Conservation (phyloP, 257 asterid genomes). For the Ocimum tenuiflorum region DNA sequence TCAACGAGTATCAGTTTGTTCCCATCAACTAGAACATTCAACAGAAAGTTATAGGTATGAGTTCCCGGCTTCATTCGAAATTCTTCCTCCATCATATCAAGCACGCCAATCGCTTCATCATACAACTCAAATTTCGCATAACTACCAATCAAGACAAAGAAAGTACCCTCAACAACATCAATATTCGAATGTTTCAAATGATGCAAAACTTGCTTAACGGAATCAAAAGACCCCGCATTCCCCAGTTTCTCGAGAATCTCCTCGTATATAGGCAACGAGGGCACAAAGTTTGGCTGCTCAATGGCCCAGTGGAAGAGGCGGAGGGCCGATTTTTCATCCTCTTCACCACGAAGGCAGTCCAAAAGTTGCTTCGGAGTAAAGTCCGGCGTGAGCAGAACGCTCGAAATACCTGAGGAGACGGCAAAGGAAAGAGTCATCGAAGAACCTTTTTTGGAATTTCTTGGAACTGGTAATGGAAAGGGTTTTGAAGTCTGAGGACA, state of each 20-base stretch:
- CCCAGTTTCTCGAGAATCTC: slow-evolving; percentile 70
- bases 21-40: slow-evolving; percentile 85
- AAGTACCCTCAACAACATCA: slow-evolving; percentile 44
- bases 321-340: slow-evolving; percentile 56
- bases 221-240: slow-evolving; percentile 53
- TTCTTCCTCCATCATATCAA: slow-evolving; percentile 60
- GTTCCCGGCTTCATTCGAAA: slow-evolving; percentile 54
- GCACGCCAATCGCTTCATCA: slow-evolving; percentile 61
- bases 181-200: slow-evolving; percentile 46
- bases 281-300: slow-evolving; percentile 63
- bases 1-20: slow-evolving; percentile 70
- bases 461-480: slow-evolving; percentile 10
- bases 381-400: slow-evolving; percentile 39
- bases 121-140: slow-evolving; percentile 58
- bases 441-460: slow-evolving; percentile 11
- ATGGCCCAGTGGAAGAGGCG: slow-evolving; percentile 63
- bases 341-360: slow-evolving; percentile 52
- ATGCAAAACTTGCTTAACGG: slow-evolving; percentile 45
- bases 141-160: slow-evolving; percentile 56
- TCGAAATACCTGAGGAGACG: slow-evolving; percentile 31
- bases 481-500: slow-evolving; percentile 26
- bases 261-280: slow-evolving; percentile 48
- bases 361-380: slow-evolving; percentile 58
- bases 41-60: slow-evolving; percentile 49
- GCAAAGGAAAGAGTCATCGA: slow-evolving; percentile 29